These are phyloP conservation scores for Annona squamosa DNA, from an alignment of 164 flowering plant species.

Conservation along the genomic window DNA sequence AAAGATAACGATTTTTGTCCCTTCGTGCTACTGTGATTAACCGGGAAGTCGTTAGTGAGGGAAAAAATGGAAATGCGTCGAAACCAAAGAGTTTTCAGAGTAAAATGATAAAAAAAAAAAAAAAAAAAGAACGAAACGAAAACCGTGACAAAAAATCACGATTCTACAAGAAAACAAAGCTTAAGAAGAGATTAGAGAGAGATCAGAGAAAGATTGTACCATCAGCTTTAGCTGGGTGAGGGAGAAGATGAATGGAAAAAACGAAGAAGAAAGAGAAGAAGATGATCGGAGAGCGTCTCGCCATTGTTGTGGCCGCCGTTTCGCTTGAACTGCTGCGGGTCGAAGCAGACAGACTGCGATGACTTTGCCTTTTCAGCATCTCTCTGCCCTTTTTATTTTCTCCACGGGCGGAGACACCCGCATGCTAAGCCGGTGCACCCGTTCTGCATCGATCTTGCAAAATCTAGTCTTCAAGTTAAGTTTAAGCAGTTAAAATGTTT, in stretches of 20 bases:
- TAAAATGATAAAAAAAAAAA: background rate
- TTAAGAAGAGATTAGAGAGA: background rate
- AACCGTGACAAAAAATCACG: background rate
- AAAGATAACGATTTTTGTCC: background rate
- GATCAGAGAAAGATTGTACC: conserved; percentile 17
- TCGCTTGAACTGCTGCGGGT: background rate
- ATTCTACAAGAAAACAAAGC: background rate
- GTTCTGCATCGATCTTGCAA: background rate
- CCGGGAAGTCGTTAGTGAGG: background rate
- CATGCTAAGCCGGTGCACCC: background rate
- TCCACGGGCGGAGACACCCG: background rate
- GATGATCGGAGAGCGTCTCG: conserved; percentile 15
- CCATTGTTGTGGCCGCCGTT: conserved; percentile 18
- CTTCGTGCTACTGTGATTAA: background rate
- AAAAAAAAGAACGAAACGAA: no score
- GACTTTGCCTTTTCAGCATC: background rate
- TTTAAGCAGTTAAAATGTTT: no score
- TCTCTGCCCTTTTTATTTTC: no score
- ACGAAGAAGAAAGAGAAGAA: conserved; percentile 23
- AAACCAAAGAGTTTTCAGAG: background rate
- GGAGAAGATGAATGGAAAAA: conserved; percentile 21
- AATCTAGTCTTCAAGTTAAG: no score
- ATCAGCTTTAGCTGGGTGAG: conserved; percentile 24
- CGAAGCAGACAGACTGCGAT: background rate
- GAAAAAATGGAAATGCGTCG: background rate